phyloP scores from a whole-genome alignment of 176 grass and related monocot genomes.

The Carex littledalei region DNA sequence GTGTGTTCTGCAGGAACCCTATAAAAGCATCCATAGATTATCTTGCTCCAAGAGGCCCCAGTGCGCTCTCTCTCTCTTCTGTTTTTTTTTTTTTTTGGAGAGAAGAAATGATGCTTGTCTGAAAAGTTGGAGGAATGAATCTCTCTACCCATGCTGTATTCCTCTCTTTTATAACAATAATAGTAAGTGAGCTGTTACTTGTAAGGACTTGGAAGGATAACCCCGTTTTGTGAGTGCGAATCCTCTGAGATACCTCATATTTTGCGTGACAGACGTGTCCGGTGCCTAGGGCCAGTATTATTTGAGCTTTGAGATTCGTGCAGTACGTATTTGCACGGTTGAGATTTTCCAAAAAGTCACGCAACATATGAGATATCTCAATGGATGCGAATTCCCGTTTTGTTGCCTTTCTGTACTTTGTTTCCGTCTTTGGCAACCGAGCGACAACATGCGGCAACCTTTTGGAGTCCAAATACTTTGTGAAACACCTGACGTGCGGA shows the following conservation, averaged over 20 bases:
- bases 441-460: not conserved
- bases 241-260: too few species aligned
- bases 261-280: too few species aligned
- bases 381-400: not conserved
- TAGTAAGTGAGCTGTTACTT: not conserved
- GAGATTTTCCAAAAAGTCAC: too few species aligned
- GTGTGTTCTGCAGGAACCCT: not conserved
- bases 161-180: not conserved
- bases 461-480: not conserved
- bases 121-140: not conserved
- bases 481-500: not conserved
- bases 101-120: not conserved
- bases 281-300: too few species aligned
- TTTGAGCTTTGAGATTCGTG: too few species aligned
- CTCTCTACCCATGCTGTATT: not conserved
- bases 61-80: not conserved
- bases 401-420: not conserved
- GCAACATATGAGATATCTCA: too few species aligned
- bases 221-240: not conserved
- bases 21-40: constrained; percentile 15
- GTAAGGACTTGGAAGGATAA: not conserved
- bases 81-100: not conserved
- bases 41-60: not conserved
- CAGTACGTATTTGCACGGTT: too few species aligned
- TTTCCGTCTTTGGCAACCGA: not conserved